Evolutionary conservation across 208 protist genomes (phyloP), one percentile per base, ranked within the genome.

Genomic region (Crithidia expoeki): DNA sequence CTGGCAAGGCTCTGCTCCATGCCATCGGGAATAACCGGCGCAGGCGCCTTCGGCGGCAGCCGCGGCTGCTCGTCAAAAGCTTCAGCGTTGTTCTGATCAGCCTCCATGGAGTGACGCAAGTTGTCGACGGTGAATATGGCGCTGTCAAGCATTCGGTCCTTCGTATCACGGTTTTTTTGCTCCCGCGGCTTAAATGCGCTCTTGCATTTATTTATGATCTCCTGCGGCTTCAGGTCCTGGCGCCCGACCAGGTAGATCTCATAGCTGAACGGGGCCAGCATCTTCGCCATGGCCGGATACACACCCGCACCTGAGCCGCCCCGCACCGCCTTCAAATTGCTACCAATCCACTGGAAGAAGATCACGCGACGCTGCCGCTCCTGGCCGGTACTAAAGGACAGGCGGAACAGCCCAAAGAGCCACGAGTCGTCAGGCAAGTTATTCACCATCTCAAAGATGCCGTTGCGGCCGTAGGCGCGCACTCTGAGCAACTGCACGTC

Each of bases 311-410:
- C 46, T 11, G 74, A 47, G 14, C 34, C 23, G n/a, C 68, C 28
- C 10, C 82, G 72, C 27, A 93, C 80, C 7, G 81, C 55, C 44
- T 77, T 78, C 17, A 91, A 72, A 33, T 86, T 82, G 60, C 70
- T 88, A 30, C 91, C 91, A 59, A 93, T 93, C 83, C 86, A 96
- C 73, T 93, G 88, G 75, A 96, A 89, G 68, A 90, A 92, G 25
- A 96, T 85, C 17, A 93, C 66, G 2, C 85, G 83, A 14, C 80
- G 76, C 64, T 85, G 55, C 1, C 80, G 68, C 17, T 76, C 61
- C 21, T 79, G 47, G 33, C 75, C 72, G 28, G 42, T 77, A 49
- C 72, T 79, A 67, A 96, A 85, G 44, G 84, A 79, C 7, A 94
- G 84, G 59, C 87, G 86, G 63, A 96, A 88, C 16, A 96, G 70